phyloP scores from a whole-genome alignment of 257 asterid species.

The Paraleonurus japonicus region DNA sequence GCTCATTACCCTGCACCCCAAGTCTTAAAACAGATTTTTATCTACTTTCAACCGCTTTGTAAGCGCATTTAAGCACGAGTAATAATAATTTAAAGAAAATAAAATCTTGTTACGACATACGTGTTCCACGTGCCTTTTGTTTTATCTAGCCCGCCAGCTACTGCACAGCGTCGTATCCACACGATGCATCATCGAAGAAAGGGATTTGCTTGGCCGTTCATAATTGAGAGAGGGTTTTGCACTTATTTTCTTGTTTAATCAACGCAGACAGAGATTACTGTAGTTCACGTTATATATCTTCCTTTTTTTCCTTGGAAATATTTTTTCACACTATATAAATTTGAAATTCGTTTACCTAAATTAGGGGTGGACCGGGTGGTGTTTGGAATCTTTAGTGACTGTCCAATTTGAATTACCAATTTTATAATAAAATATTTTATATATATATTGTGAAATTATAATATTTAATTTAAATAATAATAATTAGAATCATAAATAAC shows the following conservation, averaged over 20 bases:
- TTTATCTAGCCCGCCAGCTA: neutral
- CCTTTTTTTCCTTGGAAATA: too few relatives aligned
- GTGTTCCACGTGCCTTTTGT: neutral
- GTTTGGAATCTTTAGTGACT: too few relatives aligned
- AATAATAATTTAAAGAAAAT: neutral
- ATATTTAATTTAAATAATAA: too few relatives aligned
- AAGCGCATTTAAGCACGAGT: neutral
- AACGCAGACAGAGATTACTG: neutral
- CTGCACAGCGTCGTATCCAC: neutral
- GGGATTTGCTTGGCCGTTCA: neutral
- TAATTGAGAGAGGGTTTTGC: neutral
- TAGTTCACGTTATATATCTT: too few relatives aligned
- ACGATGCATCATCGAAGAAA: neutral
- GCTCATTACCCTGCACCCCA: neutral
- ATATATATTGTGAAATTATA: too few relatives aligned
- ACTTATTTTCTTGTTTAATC: neutral
- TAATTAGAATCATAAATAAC: too few relatives aligned
- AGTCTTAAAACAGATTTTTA: neutral
- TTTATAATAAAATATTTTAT: too few relatives aligned
- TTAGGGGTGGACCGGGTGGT: too few relatives aligned
- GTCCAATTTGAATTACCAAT: too few relatives aligned
- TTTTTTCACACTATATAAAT: too few relatives aligned
- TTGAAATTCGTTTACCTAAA: too few relatives aligned
- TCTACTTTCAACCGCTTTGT: neutral
- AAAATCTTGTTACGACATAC: neutral